phyloP scores from a whole-genome alignment of 192 early-diverging fungal genomes.

The Pecoramyces ruminantium region DNA sequence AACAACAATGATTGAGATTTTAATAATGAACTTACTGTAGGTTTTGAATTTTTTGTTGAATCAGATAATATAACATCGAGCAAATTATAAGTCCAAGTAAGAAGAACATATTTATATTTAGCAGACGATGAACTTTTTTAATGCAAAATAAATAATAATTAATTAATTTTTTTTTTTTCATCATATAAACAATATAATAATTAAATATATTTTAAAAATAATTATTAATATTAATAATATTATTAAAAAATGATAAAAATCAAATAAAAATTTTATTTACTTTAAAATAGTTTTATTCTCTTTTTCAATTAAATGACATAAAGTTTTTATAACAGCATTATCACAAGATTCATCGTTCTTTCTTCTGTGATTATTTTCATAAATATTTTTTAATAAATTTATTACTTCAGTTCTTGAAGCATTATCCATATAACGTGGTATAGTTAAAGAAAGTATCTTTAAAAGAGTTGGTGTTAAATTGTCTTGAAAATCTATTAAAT shows the following conservation, averaged over 20 bases:
- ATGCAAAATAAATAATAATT: too few species aligned
- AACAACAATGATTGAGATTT: neutral
- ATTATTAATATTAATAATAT: too few species aligned
- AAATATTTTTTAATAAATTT: neutral
- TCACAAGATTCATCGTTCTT: neutral
- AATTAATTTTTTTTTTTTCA: too few species aligned
- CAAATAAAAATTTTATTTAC: too few species aligned
- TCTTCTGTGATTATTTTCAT: neutral
- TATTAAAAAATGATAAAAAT: too few species aligned
- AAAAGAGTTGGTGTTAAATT: neutral
- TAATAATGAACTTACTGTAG: neutral
- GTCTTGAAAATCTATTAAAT: neutral
- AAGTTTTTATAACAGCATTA: neutral
- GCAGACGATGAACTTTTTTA: neutral
- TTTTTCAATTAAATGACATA: neutral
- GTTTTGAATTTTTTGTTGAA: neutral
- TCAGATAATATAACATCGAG: neutral
- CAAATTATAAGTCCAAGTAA: neutral
- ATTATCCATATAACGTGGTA: neutral
- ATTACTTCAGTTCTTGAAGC: neutral
- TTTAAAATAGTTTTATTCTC: neutral
- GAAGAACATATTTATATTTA: neutral
- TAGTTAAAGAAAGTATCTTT: neutral
- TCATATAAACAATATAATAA: too few species aligned
- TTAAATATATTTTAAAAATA: too few species aligned